Evolutionary conservation across 1,284 basidiomycete genomes (phyloP).

Genomic region (Melampsora larici-populina): DNA sequence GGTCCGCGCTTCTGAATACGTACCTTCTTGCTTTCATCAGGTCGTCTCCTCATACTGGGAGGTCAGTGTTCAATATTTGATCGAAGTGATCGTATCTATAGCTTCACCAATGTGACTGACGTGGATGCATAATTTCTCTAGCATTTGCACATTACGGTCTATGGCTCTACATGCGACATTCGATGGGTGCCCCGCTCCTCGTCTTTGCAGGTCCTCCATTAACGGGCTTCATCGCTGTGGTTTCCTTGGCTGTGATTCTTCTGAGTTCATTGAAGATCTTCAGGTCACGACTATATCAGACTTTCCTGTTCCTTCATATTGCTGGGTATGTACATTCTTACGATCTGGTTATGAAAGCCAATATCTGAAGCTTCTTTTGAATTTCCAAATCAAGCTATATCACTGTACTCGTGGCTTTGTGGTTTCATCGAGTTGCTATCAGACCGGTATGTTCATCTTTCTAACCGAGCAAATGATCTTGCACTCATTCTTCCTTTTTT

Average conservation of each 20-base stretch:
- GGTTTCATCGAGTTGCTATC: constrained; percentile 7
- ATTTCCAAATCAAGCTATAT: background rate
- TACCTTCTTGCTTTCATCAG: too few relatives aligned
- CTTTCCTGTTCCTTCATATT: constrained; percentile 12
- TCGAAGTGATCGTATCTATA: too few relatives aligned
- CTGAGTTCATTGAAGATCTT: constrained; percentile 2
- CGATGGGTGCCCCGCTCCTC: background rate
- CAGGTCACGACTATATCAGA: constrained; percentile 9
- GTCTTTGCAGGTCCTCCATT: background rate
- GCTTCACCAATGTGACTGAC: background rate
- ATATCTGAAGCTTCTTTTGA: background rate
- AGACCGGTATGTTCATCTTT: constrained; percentile 5
- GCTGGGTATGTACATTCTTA: constrained; percentile 4
- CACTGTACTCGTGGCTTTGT: background rate
- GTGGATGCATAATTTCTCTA: too few relatives aligned
- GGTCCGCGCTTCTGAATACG: too few relatives aligned
- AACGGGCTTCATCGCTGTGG: constrained; percentile 4
- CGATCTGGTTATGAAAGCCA: background rate
- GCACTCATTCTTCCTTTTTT: background rate
- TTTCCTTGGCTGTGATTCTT: background rate
- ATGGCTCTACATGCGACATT: constrained; percentile 3
- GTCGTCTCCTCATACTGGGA: too few relatives aligned
- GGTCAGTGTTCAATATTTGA: too few relatives aligned
- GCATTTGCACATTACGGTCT: background rate
- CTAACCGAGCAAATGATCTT: too few relatives aligned